phyloP scores from a whole-genome alignment of 1,284 basidiomycete genomes.

The Cryptococcus depauperatus region DNA sequence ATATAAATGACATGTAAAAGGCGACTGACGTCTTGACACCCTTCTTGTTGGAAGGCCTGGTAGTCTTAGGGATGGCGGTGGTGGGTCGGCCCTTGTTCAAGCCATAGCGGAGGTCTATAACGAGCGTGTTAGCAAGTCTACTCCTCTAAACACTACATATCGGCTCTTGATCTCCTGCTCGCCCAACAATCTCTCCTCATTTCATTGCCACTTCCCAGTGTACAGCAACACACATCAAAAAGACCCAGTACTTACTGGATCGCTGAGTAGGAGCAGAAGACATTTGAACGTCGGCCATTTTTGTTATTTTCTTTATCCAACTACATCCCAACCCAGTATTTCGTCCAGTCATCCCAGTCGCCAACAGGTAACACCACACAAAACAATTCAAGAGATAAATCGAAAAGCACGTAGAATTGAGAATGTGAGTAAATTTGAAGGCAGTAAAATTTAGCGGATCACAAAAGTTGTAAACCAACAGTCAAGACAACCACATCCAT shows the following conservation, averaged over 20 bases:
- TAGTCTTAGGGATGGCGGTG: conserved; percentile 68
- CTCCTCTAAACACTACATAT: not conserved
- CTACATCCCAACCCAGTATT: conserved; percentile 2
- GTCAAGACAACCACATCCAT: too few species aligned
- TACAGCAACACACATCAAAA: not conserved
- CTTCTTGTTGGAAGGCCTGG: conserved; percentile 86
- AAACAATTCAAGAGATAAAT: too few species aligned
- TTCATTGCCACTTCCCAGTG: not conserved
- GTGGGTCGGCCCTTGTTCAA: conserved; percentile 90
- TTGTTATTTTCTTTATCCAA: conserved; percentile 13
- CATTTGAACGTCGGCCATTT: conserved; percentile 36
- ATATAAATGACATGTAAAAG: not conserved
- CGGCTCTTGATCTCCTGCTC: not conserved
- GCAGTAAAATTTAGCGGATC: too few species aligned
- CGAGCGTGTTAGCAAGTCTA: conserved; percentile 1
- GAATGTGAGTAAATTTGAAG: too few species aligned
- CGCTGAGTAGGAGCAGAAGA: conserved; percentile 27
- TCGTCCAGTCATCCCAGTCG: too few species aligned
- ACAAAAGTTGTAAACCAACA: too few species aligned
- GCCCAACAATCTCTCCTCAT: not conserved
- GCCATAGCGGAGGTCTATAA: conserved; percentile 82
- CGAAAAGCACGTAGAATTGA: too few species aligned
- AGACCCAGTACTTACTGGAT: conserved; percentile 29
- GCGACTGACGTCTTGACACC: conserved; percentile 57
- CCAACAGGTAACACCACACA: too few species aligned